These are phyloP conservation scores for Plasmodium malariae DNA, from an alignment of 169 alveolate species.

Conservation along the genomic window DNA sequence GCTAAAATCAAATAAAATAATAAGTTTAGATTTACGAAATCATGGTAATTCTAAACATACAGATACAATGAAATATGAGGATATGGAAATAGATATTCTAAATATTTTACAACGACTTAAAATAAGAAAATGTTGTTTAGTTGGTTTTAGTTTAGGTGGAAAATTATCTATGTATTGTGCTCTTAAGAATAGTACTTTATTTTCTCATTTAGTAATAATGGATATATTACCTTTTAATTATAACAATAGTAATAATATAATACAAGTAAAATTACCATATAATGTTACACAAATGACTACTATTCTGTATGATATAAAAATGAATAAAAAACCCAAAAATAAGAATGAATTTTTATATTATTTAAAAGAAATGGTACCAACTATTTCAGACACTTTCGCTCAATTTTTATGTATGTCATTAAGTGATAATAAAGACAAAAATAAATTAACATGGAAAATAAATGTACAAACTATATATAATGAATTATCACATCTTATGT, in stretches of 20 bases:
- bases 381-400: conserved; percentile 42
- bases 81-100: conserved; percentile 62
- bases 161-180: conserved; percentile 73
- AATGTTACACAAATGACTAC: conserved; percentile 24
- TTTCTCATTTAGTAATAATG: conserved; percentile 57
- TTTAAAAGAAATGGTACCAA: conserved; percentile 25
- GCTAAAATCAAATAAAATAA: conserved; percentile 55
- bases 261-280: conserved; percentile 29
- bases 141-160: conserved; percentile 75
- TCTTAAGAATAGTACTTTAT: conserved; percentile 34
- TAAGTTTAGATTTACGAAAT: conserved; percentile 57
- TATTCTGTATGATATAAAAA: conserved; percentile 37
- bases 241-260: neutral
- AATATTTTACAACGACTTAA: conserved; percentile 36
- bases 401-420: conserved; percentile 66
- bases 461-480: conserved; percentile 58
- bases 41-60: conserved; percentile 75
- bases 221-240: conserved; percentile 71
- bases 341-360: conserved; percentile 23
- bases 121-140: conserved; percentile 58
- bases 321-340: conserved; percentile 28
- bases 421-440: conserved; percentile 18
- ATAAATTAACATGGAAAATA: conserved; percentile 65
- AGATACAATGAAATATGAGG: conserved; percentile 46
- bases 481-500: conserved; percentile 27